Evolutionary conservation across 345 rosid genomes (phyloP).

Genomic region (Punica granatum): DNA sequence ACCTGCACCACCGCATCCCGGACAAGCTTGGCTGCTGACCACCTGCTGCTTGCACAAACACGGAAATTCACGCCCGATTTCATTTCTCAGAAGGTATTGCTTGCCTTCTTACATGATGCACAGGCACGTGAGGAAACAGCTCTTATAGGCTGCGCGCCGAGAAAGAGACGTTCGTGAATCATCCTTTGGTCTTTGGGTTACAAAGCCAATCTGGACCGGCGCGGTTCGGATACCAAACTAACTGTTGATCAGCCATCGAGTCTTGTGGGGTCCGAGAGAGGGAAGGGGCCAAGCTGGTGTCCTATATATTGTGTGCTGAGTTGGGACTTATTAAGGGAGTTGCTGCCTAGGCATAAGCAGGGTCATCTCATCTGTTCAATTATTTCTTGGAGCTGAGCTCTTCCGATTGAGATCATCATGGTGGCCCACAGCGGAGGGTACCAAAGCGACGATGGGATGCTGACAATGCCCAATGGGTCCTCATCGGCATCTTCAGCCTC

Average conservation of each 20-base stretch:
- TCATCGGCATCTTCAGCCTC: constrained; percentile 7
- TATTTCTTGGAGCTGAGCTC: too few relatives aligned
- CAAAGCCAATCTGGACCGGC: too few relatives aligned
- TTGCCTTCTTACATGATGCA: too few relatives aligned
- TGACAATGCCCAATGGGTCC: neutral
- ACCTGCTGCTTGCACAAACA: too few relatives aligned
- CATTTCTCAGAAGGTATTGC: too few relatives aligned
- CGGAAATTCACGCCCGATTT: too few relatives aligned
- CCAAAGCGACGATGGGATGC: neutral
- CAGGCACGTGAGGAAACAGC: too few relatives aligned
- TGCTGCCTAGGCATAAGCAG: neutral
- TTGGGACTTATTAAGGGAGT: neutral
- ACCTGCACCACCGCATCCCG: too few relatives aligned
- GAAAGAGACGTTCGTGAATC: neutral
- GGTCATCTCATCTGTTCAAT: neutral
- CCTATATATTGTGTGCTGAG: neutral
- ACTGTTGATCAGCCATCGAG: neutral
- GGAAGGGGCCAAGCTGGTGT: neutral
- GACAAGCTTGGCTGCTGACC: too few relatives aligned
- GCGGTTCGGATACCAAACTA: too few relatives aligned
- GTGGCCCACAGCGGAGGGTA: neutral
- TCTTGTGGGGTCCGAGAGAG: neutral
- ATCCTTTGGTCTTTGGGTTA: neutral
- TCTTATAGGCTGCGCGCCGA: too few relatives aligned
- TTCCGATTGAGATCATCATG: neutral